Base-by-base conservation (phyloP, 495 filamentous ascomycete genomes). In the Talaromyces nanjingensis region DNA sequence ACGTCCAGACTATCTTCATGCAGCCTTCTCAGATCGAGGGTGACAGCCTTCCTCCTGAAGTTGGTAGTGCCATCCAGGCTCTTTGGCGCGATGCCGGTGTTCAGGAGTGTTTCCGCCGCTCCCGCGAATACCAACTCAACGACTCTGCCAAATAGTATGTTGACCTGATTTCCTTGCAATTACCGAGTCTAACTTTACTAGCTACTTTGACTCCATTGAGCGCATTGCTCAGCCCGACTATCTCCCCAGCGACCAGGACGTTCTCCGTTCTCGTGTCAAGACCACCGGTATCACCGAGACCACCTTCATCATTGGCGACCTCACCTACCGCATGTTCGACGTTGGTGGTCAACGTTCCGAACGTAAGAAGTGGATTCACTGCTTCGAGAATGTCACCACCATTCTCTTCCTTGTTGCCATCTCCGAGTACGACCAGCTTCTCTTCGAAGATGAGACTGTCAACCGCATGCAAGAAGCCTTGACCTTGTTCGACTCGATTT, bases 341-440 rank as follows among this genome's bases (percentile, higher is more conserved):
- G 94, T 99, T 34, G 94, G 94, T 83, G 94, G 94, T 70, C 94
- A 98, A 78, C 89, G 94, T 69, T 98, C 96, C 1, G 94, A 99
- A 78, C 90, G 94, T 67, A 99, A 99, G 89, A 99, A 99, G 88
- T 99, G 94, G 94, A 99, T 99, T 65, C 94, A 99, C 81, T 96
- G 93, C 82, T 98, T 98, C 80, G 94, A 98, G 81, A 98, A 98
- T 70, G 94, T 98, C 71, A 97, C 93, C 54, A 96, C 94, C 18
- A 96, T 98, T 69, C 89, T 98, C 39, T 98, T 98, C 87, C 78
- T 98, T 63, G 94, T 98, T 63, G 94, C 94, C 75, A 98, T 98
- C 74, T 98, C 94, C 70, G 94, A 97, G 74, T 98, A 98, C 83
- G 94, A 98, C 74, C 94, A 98, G 78, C 82, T 97, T 67, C 84